Percentiles rank a stretch among this genome's conserved stretches.
Conservation (phyloP, 805 yeast genomes). For the Maudiozyma serrabonitensis region DNA sequence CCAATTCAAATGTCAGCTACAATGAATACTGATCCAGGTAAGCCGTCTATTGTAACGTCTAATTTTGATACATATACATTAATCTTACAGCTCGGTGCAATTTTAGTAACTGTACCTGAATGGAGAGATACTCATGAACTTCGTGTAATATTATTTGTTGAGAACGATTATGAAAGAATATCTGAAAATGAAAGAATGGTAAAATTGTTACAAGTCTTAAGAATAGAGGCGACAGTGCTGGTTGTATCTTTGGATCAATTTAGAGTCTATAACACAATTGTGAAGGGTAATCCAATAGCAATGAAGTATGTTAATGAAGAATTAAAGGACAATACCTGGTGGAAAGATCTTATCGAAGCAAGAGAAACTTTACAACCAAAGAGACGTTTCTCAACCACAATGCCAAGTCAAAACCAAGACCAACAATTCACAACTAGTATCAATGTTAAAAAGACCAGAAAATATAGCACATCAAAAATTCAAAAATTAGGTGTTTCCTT, state of each 20-base stretch:
- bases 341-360: slow-evolving; percentile 58
- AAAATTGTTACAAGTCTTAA: slow-evolving; percentile 58
- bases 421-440: slow-evolving; percentile 2
- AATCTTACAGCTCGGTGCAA: slow-evolving; percentile 88
- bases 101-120: slow-evolving; percentile 81
- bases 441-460: slow-evolving; percentile 15
- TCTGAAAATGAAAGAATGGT: slow-evolving; percentile 59
- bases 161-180: slow-evolving; percentile 53
- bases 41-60: slow-evolving; percentile 53
- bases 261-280: slow-evolving; percentile 62
- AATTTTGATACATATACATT: slow-evolving; percentile 94
- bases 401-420: slow-evolving; percentile 10
- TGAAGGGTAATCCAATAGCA: slow-evolving; percentile 49
- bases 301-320: slow-evolving; percentile 40
- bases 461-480: slow-evolving; percentile 44
- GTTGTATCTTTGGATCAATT: slow-evolving; percentile 57
- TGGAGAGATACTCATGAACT: slow-evolving; percentile 75
- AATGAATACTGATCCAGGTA: slow-evolving; percentile 28
- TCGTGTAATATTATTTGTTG: slow-evolving; percentile 87
- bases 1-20: slow-evolving; percentile 96
- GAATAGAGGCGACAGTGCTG: slow-evolving; percentile 76
- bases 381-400: slow-evolving; percentile 25
- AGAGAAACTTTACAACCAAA: slow-evolving; percentile 33
- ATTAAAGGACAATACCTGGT: slow-evolving; percentile 71
- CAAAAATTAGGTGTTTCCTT: slow-evolving; percentile 73